A percentile compares a stretch with the other conserved stretches of the same genome.
These are phyloP conservation scores for Sutorius eximius DNA, from an alignment of 1,284 basidiomycete genomes.

Conservation along the genomic window DNA sequence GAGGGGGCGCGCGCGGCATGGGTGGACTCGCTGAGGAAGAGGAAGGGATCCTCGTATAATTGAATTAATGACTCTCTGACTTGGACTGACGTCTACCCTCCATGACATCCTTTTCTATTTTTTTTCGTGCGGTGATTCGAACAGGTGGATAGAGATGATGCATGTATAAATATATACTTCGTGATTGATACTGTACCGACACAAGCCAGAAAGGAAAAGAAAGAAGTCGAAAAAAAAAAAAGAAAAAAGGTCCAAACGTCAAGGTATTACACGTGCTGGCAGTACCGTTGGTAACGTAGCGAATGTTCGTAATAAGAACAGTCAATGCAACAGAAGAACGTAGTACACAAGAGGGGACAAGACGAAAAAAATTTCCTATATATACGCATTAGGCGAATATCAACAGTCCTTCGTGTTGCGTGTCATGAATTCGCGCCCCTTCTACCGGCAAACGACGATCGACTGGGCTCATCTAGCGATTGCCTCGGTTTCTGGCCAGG, in stretches of 20 bases:
- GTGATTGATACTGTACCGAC: conserved; percentile 15
- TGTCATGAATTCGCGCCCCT: conserved; percentile 28
- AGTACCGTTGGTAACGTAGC: conserved; percentile 27
- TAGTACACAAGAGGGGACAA: conserved; percentile 11
- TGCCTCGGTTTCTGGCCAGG: conserved; percentile 25
- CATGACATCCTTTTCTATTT: not conserved
- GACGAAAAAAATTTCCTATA: conserved; percentile 5
- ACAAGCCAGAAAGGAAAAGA: conserved; percentile 9
- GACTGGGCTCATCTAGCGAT: conserved; percentile 33
- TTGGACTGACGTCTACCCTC: not conserved
- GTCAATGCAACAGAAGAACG: conserved; percentile 22
- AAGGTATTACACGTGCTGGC: conserved; percentile 32
- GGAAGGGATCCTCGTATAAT: conserved; percentile 31
- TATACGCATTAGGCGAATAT: conserved; percentile 18
- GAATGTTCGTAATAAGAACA: conserved; percentile 16
- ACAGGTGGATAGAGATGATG: conserved; percentile 3
- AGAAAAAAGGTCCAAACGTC: conserved; percentile 20
- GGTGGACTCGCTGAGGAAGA: conserved; percentile 20
- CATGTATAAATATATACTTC: conserved; percentile 23
- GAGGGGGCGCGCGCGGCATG: conserved; percentile 47
- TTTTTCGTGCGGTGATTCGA: not conserved
- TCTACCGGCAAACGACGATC: conserved; percentile 38
- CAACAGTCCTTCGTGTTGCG: conserved; percentile 7
- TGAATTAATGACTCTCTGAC: not conserved
- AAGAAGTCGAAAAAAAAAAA: not conserved